Base-by-base conservation (phyloP, 495 filamentous ascomycete species). In the Corynascus novoguineensis region DNA sequence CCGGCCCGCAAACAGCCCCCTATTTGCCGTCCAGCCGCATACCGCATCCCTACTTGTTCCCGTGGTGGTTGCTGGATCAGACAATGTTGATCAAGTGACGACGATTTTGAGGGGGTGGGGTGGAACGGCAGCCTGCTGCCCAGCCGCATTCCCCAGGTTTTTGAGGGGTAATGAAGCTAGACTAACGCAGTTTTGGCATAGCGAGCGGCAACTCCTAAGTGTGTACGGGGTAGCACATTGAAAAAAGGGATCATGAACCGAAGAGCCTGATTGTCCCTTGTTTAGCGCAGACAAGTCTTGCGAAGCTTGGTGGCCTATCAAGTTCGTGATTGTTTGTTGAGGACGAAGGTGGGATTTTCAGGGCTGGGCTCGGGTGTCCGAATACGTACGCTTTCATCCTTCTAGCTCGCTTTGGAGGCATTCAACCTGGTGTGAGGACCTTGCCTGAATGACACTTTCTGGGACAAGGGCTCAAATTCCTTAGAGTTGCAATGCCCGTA, bases 11-110 rank as follows among this genome's bases (percentile, higher is more conserved):
- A 22, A 12, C 34, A 21, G 5, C 19, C 28, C 19, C 38, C 27
- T 17, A 44, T 32, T 44, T 45, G 17, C n/a, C n/a, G n/a, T 42
- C 38, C 21, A 38, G 28, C 7, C 49, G 24, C 41, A 58, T 56
- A 53, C 59, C 61, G 37, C 37, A 41, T 7, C n/a, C n/a, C n/a
- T n/a, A 41, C n/a, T 41, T 58, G 59, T 54, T 57, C 63, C 58
- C 58, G 54, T 67, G 56, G 66, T 55, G 12, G 17, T 5, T 14
- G 57, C 45, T 53, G 58, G 61, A 55, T 55, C 63, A 60, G 63
- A 53, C 61, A 55, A 49, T 54, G 54, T 53, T 60, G 62, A 63
- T 69, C 66, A 71, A 61, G 63, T 69, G 66, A 66, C 53, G 59
- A 52, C 32, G 48, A 52, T 15, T n/a, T 55, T 52, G 50, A 17